A percentile compares a stretch with the other conserved stretches of the same genome.
Evolutionary conservation across 805 yeast species (phyloP).

Genomic region (Saturnispora sekii): DNA sequence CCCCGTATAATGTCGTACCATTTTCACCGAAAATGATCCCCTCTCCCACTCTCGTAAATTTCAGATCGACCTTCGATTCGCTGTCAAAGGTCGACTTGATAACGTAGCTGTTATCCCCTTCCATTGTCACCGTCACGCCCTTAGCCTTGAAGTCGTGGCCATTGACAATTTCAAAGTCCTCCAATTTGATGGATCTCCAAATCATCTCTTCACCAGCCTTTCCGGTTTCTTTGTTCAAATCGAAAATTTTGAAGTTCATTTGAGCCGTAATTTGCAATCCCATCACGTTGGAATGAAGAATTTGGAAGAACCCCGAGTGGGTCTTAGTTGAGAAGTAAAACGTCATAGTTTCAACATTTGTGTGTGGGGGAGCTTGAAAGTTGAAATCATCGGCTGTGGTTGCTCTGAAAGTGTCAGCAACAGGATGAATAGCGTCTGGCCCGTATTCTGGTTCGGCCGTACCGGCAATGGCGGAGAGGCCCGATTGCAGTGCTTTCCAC

Average conservation of each 20-base stretch:
- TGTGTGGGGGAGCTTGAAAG: conserved; percentile 66
- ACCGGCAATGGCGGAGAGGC: conserved; percentile 86
- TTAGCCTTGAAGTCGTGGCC: conserved; percentile 79
- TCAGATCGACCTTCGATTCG: conserved; percentile 63
- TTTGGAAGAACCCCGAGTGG: conserved; percentile 80
- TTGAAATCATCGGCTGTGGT: conserved; percentile 59
- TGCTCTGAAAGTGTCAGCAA: conserved; percentile 42
- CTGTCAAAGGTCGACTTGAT: conserved; percentile 58
- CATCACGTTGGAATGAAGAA: conserved; percentile 86
- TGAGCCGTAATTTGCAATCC: conserved; percentile 88
- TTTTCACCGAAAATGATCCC: conserved; percentile 87
- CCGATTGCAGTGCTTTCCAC: conserved; percentile 29
- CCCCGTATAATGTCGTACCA: conserved; percentile 82
- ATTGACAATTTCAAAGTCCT: conserved; percentile 54
- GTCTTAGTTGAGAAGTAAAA: conserved; percentile 70
- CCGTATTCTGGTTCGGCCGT: conserved; percentile 98
- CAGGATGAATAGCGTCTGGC: conserved; percentile 81
- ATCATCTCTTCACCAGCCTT: conserved; percentile 27
- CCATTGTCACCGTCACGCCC: conserved; percentile 52
- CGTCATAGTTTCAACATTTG: conserved; percentile 93
- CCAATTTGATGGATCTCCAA: conserved; percentile 91
- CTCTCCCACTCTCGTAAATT: conserved; percentile 50
- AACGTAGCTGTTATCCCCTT: conserved; percentile 40
- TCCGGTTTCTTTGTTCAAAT: conserved; percentile 40
- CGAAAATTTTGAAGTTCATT: conserved; percentile 77